Evolutionary conservation across 2,329 filamentous ascomycete species (phyloP).

Genomic region (Penicillium occitanis): DNA sequence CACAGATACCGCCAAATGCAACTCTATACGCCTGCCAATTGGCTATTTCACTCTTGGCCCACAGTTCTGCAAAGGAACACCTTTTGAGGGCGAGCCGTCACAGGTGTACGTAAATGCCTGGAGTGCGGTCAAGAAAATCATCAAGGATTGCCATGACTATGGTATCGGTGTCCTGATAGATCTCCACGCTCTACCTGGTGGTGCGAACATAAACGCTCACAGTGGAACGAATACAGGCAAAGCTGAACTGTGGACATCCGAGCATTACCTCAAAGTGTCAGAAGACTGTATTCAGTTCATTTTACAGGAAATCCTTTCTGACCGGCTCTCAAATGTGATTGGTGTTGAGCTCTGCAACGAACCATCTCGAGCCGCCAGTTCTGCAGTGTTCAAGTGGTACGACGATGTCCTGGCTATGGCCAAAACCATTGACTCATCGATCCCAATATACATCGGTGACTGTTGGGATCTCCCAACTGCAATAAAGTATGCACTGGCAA

Average conservation of each 20-base stretch:
- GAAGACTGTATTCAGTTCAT: slow-evolving; percentile 53
- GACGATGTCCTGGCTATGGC: slow-evolving; percentile 51
- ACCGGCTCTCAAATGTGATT: slow-evolving; percentile 47
- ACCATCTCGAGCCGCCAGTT: slow-evolving; percentile 48
- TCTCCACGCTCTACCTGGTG: slow-evolving; percentile 59
- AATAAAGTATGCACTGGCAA: slow-evolving; percentile 47
- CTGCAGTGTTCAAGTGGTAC: slow-evolving; percentile 59
- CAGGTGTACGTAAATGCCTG: slow-evolving; percentile 56
- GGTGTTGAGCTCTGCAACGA: slow-evolving; percentile 62
- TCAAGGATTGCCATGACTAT: slow-evolving; percentile 45
- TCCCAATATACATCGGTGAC: slow-evolving; percentile 60
- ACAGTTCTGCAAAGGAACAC: slow-evolving; percentile 51
- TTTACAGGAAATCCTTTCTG: slow-evolving; percentile 46
- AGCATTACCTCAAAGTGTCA: slow-evolving; percentile 46
- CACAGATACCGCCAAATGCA: slow-evolving; percentile 53
- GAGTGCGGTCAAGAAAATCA: slow-evolving; percentile 50
- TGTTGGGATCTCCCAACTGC: slow-evolving; percentile 54
- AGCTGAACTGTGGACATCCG: slow-evolving; percentile 53
- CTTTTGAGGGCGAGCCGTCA: slow-evolving; percentile 50
- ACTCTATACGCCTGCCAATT: slow-evolving; percentile 60
- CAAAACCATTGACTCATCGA: slow-evolving; percentile 47
- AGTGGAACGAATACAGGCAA: slow-evolving; percentile 55
- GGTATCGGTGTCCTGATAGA: slow-evolving; percentile 60
- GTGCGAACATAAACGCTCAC: slow-evolving; percentile 57
- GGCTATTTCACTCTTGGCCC: slow-evolving; percentile 60